Evolutionary conservation across 768 basidiomycete species (phyloP), one percentile per base, ranked within the genome.

Genomic region (Arthromyces matolae): DNA sequence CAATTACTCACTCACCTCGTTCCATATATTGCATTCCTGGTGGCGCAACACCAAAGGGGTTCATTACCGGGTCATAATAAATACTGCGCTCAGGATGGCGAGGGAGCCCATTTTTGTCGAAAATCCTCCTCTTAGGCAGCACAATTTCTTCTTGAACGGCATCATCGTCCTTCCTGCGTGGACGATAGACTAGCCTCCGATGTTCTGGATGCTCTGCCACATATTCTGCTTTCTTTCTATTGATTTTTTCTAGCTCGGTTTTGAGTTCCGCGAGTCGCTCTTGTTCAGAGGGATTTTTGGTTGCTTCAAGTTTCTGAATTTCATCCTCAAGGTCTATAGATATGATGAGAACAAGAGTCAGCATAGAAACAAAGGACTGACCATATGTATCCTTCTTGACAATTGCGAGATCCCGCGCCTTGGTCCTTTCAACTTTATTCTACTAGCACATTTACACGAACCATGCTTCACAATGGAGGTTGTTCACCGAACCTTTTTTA

Each of bases 1-100:
- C 9, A 13, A 27, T 37, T 29, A n/a, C n/a, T 10, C 10, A 72
- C 87, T 68, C 57, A 94, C 93, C 79, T 69, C 86, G 69, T 63
- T 97, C 91, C 48, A 80, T 70, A 65, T 96, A 97, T n/a, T 90
- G 92, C 93, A 96, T 91, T 6, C 95, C 95, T 10, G 94, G 95
- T 33, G 94, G 94, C 16, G 94, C 83, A 14, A 93, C 89, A 23
- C 93, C 94, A 61, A 76, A 93, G 19, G 93, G 92, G 62, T 98
- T 98, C 80, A 94, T 84, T 33, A 93, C 79, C 23, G 89, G 79
- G 58, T 98, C 89, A 69, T 93, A 97, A 64, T 95, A 97, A 28
- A 94, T 73, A 66, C 89, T 92, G 55, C 90, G 76, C 60, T 90
- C 91, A n/a, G 93, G 93, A 69, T 93, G 89, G 45, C 86, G 75